Evolutionary conservation across 805 yeast genomes (phyloP), one percentile per base, ranked within the genome.

Genomic region (Monosporozyma yasuniensis): DNA sequence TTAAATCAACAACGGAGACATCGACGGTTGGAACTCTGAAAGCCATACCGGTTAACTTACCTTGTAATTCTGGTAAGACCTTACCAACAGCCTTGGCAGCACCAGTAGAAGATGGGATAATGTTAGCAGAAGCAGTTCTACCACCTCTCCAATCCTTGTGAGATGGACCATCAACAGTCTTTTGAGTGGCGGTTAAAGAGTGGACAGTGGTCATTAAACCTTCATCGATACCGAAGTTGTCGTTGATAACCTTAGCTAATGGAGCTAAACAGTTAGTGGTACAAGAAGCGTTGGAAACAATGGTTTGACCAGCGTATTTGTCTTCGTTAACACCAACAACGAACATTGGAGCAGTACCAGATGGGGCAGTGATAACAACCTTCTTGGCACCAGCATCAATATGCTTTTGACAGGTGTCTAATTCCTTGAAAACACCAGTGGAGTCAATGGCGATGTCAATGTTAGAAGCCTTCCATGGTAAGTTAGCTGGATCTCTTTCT

Each of bases 101-200:
- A 76, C 86, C 86, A 50, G 86, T 81, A 58, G 85, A 79, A 51
- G 85, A 80, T 71, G 86, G 86, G 64, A 81, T 81, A 67, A 81
- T 80, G 79, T 81, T 80, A 65, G 81, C 84, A 55, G 84, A 78
- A 65, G 86, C 86, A 61, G 85, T 79, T 75, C 86, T 77, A 70
- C 85, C 86, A 74, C 85, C 85, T 78, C 86, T 79, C 86, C 86
- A 80, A 74, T 80, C 86, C 74, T 81, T 81, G 74, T 79, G 83
- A 68, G 86, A 80, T 67, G 85, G 83, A 73, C 85, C 85, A 67
- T 81, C 86, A 61, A 81, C 86, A 55, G 84, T 79, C 75, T 80
- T 80, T 71, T 81, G 85, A 57, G 85, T 78, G 54, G 85, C 85
- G 55, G 85, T 80, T 72, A 79, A 74, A 65, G 84, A 78, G 75